Evolutionary conservation across 176 grass and related monocot genomes (phyloP), one percentile per base, ranked within the genome.

Genomic region (Bromus sterilis): DNA sequence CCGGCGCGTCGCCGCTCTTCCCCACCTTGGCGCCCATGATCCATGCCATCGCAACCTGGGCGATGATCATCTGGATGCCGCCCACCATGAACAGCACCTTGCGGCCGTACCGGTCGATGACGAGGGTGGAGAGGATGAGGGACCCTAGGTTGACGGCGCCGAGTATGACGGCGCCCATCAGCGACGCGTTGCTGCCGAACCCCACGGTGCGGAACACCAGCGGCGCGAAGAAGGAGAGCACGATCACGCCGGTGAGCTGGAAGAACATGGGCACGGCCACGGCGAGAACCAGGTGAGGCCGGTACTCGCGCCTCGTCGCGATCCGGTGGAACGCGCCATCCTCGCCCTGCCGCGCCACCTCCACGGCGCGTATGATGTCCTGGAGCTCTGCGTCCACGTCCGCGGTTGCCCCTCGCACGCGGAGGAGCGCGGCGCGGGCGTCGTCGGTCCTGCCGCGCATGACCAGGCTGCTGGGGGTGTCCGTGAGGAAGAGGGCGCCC

Each of bases 221-320:
- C 4, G 92, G 94, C 53, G 94, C n/a, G 63, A 97, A 97, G 94
- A 97, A 97, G 21, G 89, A 72, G 41, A 97, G 65, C 25, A 87
- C 87, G 69, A 94, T 67, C 48, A 97, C 74, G 73, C 94, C 92
- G 7, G 89, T 97, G 49, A 97, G 91, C 89, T 97, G 94, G 92
- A 90, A 87, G 88, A 90, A 97, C 33, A 74, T 58, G 23, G 94
- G 92, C 72, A 97, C 83, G 26, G 90, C 94, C 16, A 97, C 59
- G 69, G 86, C 92, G 78, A 94, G 83, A 63, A 89, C 90, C 9
- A 97, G 83, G 69, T 94, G 86, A 2, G 92, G 92, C 18, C 94
- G 94, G 87, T 97, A 92, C 84, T 83, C 57, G 36, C 94, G 86
- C 33, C 55, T 6, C 18, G 83, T 63, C 11, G 64, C 28, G 59